phyloP scores from a whole-genome alignment of 192 early-diverging fungal species.

The Linnemannia exigua region DNA sequence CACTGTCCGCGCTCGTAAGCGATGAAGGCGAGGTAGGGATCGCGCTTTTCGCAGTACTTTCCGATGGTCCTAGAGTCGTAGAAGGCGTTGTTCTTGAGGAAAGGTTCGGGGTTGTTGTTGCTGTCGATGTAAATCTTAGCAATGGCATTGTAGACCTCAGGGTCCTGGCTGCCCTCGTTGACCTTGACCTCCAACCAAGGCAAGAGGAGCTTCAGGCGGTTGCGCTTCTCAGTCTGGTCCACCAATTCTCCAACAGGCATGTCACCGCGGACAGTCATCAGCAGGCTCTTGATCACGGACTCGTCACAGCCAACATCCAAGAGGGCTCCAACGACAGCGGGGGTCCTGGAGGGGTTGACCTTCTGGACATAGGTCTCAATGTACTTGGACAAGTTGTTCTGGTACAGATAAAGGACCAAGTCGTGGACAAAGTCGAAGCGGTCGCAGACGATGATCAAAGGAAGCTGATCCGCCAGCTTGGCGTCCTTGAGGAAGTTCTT shows the following conservation, averaged over 20 bases:
- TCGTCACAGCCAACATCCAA: conserved; percentile 99
- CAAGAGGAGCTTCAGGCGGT: conserved; percentile 94
- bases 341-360: conserved; percentile 95
- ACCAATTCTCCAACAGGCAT: conserved; percentile 91
- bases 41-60: conserved; percentile 99
- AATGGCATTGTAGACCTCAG: conserved; percentile 95
- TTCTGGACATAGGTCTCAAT: conserved; percentile 99
- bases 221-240: conserved; percentile 95
- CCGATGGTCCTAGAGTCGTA: conserved; percentile 88
- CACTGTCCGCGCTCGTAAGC: conserved; percentile 96
- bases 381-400: conserved; percentile 94
- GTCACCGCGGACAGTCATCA: conserved; percentile 86
- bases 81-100: conserved; percentile 86
- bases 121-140: conserved; percentile 99
- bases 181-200: conserved; percentile 95
- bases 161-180: conserved; percentile 90
- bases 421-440: conserved; percentile 98
- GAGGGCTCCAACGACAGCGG: conserved; percentile 96
- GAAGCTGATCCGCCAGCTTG: conserved; percentile 95
- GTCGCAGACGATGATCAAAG: conserved; percentile 99
- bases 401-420: conserved; percentile 95
- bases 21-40: conserved; percentile 96
- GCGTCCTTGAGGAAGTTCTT: conserved; percentile 99
- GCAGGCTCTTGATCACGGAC: conserved; percentile 89
- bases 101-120: conserved; percentile 98